A percentile compares a stretch with the other conserved stretches of the same genome.
phyloP scores from a whole-genome alignment of 2,329 filamentous ascomycete genomes.

The Cadophora sp. region DNA sequence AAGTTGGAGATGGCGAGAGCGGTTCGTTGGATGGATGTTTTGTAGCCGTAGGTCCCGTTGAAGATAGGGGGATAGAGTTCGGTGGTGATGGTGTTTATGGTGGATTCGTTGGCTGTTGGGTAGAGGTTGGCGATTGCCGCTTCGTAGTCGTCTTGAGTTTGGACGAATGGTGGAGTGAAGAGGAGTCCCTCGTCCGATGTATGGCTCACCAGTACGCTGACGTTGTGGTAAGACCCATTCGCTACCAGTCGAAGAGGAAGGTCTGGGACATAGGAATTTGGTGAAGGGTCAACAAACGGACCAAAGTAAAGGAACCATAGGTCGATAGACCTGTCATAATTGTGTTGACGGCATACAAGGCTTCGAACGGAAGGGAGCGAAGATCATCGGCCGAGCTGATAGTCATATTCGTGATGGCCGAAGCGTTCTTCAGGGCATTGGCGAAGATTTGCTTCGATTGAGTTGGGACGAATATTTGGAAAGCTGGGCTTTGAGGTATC shows the following conservation, averaged over 20 bases:
- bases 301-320: conserved; percentile 52
- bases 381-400: conserved; percentile 29
- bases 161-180: conserved; percentile 41
- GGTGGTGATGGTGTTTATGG: conserved; percentile 47
- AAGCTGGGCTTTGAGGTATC: conserved; percentile 43
- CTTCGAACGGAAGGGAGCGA: conserved; percentile 26
- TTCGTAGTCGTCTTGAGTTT: conserved; percentile 27
- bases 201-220: conserved; percentile 54
- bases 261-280: conserved; percentile 50
- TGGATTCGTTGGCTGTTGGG: conserved; percentile 31
- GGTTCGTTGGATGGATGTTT: conserved; percentile 50
- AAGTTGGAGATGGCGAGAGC: conserved; percentile 51
- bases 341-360: conserved; percentile 30
- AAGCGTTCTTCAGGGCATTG: conserved; percentile 28
- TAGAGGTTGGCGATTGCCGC: conserved; percentile 26
- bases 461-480: conserved; percentile 16
- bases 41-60: conserved; percentile 53
- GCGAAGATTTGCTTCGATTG: conserved; percentile 28
- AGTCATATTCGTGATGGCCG: conserved; percentile 23
- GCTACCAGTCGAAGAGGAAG: conserved; percentile 53
- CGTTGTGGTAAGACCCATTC: conserved; percentile 51
- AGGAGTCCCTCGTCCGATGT: conserved; percentile 50
- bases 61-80: conserved; percentile 57
- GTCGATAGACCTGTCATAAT: conserved; percentile 31
- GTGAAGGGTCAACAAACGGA: conserved; percentile 54